Base-by-base conservation (phyloP, 208 protist genomes). In the Zelonia costaricensis region DNA sequence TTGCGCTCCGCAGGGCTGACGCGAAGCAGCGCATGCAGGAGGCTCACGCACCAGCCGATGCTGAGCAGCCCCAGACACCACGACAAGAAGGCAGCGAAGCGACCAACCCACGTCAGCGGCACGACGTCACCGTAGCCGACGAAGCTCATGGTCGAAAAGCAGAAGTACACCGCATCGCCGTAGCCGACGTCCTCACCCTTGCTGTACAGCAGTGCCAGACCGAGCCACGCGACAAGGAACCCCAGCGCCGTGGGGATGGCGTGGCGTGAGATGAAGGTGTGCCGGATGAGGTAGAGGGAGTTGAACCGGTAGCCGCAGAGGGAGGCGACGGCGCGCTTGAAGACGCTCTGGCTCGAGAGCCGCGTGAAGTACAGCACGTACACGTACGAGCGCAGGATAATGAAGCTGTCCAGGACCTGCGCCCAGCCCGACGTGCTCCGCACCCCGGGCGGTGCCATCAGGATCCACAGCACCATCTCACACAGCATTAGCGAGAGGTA, bases 401-500 rank as follows among this genome's bases (percentile, higher is more conserved):
- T 63, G 35, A 86, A 69, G 44, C 66, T 78, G 68, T 89, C 80
- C 13, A 89, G 74, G 23, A 65, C 65, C 44, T 55, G 62, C 12
- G 68, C 62, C 75, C 65, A 75, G 13, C 23, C 42, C 3, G 54
- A 42, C 8, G 53, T 59, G 59, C 54, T 59, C 18, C 27, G 27
- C 25, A 84, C 48, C 28, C 70, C 68, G 0, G 86, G 86, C 25
- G 86, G 86, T 12, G 63, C 59, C 55, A 89, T 84, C 23, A 92
- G 58, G 20, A 89, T 64, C 82, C 86, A 92, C 23, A 92, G 16
- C 23, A 87, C 13, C 77, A 87, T 86, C 64, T 92, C 86, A 39
- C 28, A 47, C 54, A 82, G 56, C 69, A 76, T 76, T 56, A 48
- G 42, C 16, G 43, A 58, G 31, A 57, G 25, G 47, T 80, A 61